Percentiles rank a stretch among this genome's conserved stretches.
These are phyloP conservation scores for Teunomyces aglyptinius DNA, from an alignment of 805 yeast species.

Conservation along the genomic window DNA sequence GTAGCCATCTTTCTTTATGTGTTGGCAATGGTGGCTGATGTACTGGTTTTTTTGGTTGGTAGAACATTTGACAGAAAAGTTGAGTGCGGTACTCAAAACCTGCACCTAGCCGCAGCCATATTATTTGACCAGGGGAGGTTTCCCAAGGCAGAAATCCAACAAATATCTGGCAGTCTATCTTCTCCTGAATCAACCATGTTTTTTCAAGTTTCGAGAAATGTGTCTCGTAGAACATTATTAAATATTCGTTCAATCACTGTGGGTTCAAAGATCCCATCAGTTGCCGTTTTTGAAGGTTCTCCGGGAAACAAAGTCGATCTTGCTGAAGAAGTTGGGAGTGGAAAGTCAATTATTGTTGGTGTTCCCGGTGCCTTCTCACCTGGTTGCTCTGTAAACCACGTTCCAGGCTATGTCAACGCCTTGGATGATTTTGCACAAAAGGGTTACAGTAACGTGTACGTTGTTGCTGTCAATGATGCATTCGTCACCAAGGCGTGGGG, in stretches of 20 bases:
- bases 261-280: conserved; percentile 64
- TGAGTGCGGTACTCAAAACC: neutral
- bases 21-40: neutral
- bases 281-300: conserved; percentile 54
- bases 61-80: neutral
- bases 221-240: neutral
- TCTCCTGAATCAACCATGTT: conserved; percentile 2
- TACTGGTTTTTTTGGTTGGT: neutral
- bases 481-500: conserved; percentile 86
- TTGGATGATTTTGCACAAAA: conserved; percentile 54
- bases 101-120: neutral
- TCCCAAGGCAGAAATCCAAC: neutral
- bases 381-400: conserved; percentile 68
- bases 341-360: conserved; percentile 38
- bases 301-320: conserved; percentile 64
- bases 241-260: conserved; percentile 21
- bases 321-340: conserved; percentile 41
- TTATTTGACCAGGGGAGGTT: neutral
- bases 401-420: conserved; percentile 67
- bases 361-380: conserved; percentile 74
- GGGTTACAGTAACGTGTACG: conserved; percentile 62
- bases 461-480: conserved; percentile 82
- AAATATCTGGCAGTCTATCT: neutral
- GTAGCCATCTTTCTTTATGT: neutral
- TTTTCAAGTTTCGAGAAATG: conserved; percentile 5